Conservation (phyloP, 1,284 basidiomycete genomes). For the Anthracocystis walkeri region DNA sequence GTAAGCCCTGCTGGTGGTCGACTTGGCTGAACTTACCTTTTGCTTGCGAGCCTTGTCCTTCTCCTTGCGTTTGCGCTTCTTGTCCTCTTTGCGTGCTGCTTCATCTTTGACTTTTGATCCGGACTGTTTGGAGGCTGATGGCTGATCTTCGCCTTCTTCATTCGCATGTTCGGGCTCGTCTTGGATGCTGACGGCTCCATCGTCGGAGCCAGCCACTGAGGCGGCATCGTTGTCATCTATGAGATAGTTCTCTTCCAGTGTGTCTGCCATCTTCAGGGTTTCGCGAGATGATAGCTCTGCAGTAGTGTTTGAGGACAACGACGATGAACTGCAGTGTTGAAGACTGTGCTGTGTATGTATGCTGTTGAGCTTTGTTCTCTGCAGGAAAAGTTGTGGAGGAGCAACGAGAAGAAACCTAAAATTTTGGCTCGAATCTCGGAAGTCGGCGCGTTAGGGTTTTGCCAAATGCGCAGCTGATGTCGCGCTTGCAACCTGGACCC, state of each 20-base stretch:
- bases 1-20: no score
- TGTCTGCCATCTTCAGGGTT: constrained; percentile 55
- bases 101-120: constrained; percentile 33
- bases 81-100: constrained; percentile 51
- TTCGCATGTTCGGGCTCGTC: constrained; percentile 26
- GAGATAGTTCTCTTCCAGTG: constrained; percentile 58
- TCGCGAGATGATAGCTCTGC: background rate
- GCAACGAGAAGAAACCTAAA: constrained; percentile 10
- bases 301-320: background rate
- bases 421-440: constrained; percentile 34
- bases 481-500: constrained; percentile 34
- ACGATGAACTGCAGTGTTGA: background rate
- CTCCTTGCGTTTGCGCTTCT: constrained; percentile 57
- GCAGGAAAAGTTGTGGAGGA: constrained; percentile 28
- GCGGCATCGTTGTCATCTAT: constrained; percentile 51
- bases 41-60: constrained; percentile 56
- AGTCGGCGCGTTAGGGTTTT: constrained; percentile 9
- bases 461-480: constrained; percentile 13
- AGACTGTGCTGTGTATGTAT: background rate
- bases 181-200: constrained; percentile 43
- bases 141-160: background rate
- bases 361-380: constrained; percentile 7
- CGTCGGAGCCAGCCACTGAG: constrained; percentile 40
- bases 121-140: background rate
- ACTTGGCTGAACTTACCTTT: constrained; percentile 39